phyloP scores from a whole-genome alignment of 208 protist genomes.

The Trypanosoma caninum region DNA sequence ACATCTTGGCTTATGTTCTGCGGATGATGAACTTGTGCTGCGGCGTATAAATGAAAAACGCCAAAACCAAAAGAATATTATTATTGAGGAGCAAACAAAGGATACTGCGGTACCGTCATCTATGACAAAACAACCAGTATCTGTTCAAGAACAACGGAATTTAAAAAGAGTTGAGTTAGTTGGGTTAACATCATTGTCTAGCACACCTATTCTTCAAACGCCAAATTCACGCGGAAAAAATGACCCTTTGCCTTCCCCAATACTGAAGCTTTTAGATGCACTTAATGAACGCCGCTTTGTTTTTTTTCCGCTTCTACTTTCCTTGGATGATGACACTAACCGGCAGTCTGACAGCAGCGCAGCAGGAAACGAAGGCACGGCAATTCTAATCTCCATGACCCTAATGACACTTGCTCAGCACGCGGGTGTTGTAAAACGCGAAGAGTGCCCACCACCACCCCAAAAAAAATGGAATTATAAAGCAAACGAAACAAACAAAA shows the following conservation, averaged over 20 bases:
- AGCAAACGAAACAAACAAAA: too few relatives aligned
- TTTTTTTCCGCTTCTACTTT: slow-evolving; percentile 23
- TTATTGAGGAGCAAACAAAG: neutral
- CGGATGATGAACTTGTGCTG: slow-evolving; percentile 69
- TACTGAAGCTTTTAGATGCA: slow-evolving; percentile 16
- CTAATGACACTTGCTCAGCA: slow-evolving; percentile 59
- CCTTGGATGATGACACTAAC: slow-evolving; percentile 1
- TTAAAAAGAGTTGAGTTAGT: too few relatives aligned
- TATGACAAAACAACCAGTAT: neutral
- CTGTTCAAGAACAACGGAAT: neutral
- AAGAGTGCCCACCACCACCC: neutral
- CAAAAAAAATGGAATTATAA: too few relatives aligned
- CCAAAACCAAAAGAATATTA: slow-evolving; percentile 3
- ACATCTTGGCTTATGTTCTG: slow-evolving; percentile 68
- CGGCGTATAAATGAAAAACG: slow-evolving; percentile 19
- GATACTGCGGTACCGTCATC: neutral
- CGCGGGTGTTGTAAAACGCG: slow-evolving; percentile 18
- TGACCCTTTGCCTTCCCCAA: slow-evolving; percentile 5
- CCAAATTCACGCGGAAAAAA: neutral
- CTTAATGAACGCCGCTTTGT: slow-evolving; percentile 23
- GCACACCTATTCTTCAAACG: neutral
- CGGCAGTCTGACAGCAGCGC: too few relatives aligned
- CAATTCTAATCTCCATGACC: slow-evolving; percentile 65
- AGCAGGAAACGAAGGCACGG: slow-evolving; percentile 22
- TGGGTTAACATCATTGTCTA: too few relatives aligned